A percentile compares a stretch with the other conserved stretches of the same genome.
Evolutionary conservation across 805 yeast species (phyloP).

Genomic region (Candida pini): DNA sequence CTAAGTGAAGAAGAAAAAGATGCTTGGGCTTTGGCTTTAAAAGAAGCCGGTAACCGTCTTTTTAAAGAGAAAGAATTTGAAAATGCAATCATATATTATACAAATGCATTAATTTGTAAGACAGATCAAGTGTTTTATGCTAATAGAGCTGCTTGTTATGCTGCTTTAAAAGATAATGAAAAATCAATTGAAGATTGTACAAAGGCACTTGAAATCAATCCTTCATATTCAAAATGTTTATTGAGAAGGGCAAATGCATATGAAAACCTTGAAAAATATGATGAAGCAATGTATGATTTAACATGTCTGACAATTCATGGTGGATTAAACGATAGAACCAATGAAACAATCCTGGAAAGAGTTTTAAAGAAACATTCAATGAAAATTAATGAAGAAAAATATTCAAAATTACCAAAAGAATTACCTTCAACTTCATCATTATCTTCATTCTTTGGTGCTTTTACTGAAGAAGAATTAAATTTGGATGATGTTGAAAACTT

Average conservation of each 20-base stretch:
- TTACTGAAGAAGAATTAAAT: slow-evolving; percentile 45
- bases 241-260: slow-evolving; percentile 91
- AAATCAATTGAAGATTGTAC: slow-evolving; percentile 87
- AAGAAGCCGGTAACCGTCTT: slow-evolving; percentile 81
- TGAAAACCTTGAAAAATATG: slow-evolving; percentile 71
- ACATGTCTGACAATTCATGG: slow-evolving; percentile 85
- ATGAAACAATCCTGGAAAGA: slow-evolving; percentile 81
- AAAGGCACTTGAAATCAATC: slow-evolving; percentile 76
- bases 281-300: slow-evolving; percentile 86
- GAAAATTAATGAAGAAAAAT: slow-evolving; percentile 58
- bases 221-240: slow-evolving; percentile 86
- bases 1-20: slow-evolving; percentile 51
- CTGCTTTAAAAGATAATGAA: slow-evolving; percentile 72
- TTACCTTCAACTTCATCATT: slow-evolving; percentile 82
- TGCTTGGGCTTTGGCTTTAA: slow-evolving; percentile 66
- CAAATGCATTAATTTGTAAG: slow-evolving; percentile 70
- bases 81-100: slow-evolving; percentile 74
- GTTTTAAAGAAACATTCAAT: slow-evolving; percentile 78
- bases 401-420: slow-evolving; percentile 43
- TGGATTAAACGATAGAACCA: slow-evolving; percentile 65
- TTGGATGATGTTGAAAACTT: slow-evolving; percentile 39
- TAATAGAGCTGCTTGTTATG: slow-evolving; percentile 94
- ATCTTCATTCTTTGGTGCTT: slow-evolving; percentile 86
- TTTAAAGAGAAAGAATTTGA: slow-evolving; percentile 67
- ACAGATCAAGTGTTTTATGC: slow-evolving; percentile 87